Evolutionary conservation across 129 eudicot genomes (phyloP).

Genomic region (Glebionis coronaria): DNA sequence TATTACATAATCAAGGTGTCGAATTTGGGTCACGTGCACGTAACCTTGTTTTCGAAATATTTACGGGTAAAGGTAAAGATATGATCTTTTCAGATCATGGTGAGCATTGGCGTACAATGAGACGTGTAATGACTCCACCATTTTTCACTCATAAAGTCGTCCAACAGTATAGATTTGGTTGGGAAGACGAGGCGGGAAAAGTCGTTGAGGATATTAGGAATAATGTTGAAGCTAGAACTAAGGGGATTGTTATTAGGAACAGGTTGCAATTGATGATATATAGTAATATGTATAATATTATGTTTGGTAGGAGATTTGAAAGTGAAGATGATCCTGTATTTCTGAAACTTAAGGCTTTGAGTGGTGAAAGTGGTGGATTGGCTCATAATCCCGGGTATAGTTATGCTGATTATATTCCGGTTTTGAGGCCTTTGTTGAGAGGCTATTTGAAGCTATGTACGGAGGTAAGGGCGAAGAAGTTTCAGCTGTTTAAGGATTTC

Average conservation of each 20-base stretch:
- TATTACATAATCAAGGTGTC: neutral
- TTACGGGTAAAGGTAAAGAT: neutral
- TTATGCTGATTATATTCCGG: slow-evolving; percentile 61
- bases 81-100: neutral
- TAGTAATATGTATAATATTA: too few relatives aligned
- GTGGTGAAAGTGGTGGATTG: slow-evolving; percentile 60
- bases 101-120: neutral
- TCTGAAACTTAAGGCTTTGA: too few relatives aligned
- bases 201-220: neutral
- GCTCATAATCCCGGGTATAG: slow-evolving; percentile 51
- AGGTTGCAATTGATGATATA: neutral
- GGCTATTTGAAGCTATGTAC: slow-evolving; percentile 52
- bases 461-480: slow-evolving; percentile 54
- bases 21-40: neutral
- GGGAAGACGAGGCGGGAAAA: neutral
- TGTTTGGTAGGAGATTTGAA: too few relatives aligned
- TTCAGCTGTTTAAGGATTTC: slow-evolving; percentile 57
- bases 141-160: neutral
- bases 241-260: neutral
- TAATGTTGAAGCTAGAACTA: neutral
- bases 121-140: neutral
- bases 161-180: neutral
- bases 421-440: slow-evolving; percentile 65
- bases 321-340: too few relatives aligned
- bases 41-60: neutral